Base-by-base conservation (phyloP, 2,329 filamentous ascomycete genomes). In the Niveomyces coronatus region DNA sequence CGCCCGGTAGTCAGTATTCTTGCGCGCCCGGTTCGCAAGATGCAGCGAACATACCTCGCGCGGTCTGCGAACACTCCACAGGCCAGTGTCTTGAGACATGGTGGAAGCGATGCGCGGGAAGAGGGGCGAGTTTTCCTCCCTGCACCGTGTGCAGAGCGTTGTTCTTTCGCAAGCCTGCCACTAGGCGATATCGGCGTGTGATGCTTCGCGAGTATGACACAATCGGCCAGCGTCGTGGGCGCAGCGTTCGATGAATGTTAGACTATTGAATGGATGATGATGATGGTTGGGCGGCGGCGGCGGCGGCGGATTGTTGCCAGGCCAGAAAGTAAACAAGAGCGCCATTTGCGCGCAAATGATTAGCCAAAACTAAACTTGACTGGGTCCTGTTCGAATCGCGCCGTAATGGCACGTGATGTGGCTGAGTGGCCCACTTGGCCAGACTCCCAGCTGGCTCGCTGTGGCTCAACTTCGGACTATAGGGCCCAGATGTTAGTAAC, bases 31-130 rank as follows among this genome's bases (percentile, higher is more conserved):
- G n/a, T 13, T 28, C 27, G 32, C 32, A 40, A 31, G 16, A 27
- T 13, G 32, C 26, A 15, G 17, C 17, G 9, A 22, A 13, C 33
- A 10, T 70, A 93, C 87, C 74, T 95, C 88, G 71, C 89, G 78
- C 50, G 85, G 83, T 55, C 88, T 82, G 63, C 86, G 86, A 58
- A 93, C 85, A 55, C 87, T 94, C 74, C 89, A 95, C 56, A 91
- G 70, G 54, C 83, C 84, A 44, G 79, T 77, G 54, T 93, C 85
- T 65, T 91, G 85, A 65, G 85, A 85, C 86, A 93, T 93, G 54
- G 41, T 37, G 29, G 1, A 26, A 18, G 17, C 9, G 31, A 18
- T 18, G 18, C 14, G 11, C 31, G 24, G 13, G 10, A 2, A 31
- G 18, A 39, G 26, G 1, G 14, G 4, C 0, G 13, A 13, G 11